Conservation (phyloP, 1,284 basidiomycete genomes). For the Apiotrichum sp. region DNA sequence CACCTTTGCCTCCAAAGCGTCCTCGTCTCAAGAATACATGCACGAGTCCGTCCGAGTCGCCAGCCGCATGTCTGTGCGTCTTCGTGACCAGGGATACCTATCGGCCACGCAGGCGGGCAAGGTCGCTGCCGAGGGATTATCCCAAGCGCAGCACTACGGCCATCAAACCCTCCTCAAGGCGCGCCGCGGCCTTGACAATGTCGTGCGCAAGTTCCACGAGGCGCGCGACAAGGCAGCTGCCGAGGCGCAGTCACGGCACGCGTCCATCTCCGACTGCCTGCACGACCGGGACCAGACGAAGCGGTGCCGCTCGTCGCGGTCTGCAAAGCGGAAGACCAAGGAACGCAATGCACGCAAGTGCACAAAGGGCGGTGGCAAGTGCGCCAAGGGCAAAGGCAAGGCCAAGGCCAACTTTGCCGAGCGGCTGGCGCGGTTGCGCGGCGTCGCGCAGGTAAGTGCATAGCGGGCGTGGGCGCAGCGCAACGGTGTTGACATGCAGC, state of each 20-base stretch:
- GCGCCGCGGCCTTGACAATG: conserved; percentile 21
- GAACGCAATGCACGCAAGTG: too few relatives aligned
- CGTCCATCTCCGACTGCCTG: not conserved
- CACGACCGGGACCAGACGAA: conserved; percentile 1
- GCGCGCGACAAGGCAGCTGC: not conserved
- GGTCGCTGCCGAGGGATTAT: not conserved
- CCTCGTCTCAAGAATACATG: not conserved
- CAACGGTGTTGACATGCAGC: not conserved
- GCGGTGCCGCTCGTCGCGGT: not conserved
- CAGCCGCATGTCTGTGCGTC: not conserved
- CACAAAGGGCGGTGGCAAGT: not conserved
- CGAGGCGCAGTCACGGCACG: not conserved
- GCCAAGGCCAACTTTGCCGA: not conserved
- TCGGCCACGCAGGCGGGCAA: not conserved
- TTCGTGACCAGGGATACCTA: conserved; percentile 9
- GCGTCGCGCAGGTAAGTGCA: not conserved
- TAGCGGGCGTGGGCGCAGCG: too few relatives aligned
- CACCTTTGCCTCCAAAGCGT: not conserved
- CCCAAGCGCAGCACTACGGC: conserved; percentile 12
- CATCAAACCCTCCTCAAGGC: conserved; percentile 21
- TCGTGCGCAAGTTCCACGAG: conserved; percentile 12
- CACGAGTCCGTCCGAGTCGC: not conserved
- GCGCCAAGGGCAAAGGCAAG: not conserved
- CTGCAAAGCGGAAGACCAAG: too few relatives aligned
- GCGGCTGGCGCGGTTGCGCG: not conserved